phyloP scores from a whole-genome alignment of 2,329 filamentous ascomycete species.

The Ascochyta fabae region DNA sequence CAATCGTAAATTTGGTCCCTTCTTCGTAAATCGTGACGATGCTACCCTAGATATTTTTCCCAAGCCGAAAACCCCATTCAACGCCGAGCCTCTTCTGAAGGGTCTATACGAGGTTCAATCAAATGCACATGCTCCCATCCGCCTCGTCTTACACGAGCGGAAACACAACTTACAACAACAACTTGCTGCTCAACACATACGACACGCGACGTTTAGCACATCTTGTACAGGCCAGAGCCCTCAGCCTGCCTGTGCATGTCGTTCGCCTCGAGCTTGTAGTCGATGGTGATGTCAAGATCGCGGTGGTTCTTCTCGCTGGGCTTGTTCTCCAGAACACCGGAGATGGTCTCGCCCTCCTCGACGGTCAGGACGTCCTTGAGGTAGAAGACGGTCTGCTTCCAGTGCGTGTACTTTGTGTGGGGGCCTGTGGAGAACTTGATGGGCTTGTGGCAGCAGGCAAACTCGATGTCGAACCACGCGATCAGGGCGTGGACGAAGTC shows the following conservation, averaged over 20 bases:
- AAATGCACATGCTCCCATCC: slow-evolving; percentile 14
- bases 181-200: neutral
- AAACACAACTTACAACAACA: neutral
- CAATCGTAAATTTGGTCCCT: slow-evolving; percentile 44
- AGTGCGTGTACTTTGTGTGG: slow-evolving; percentile 99
- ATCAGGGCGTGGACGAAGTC: slow-evolving; percentile 97
- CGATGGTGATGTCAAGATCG: slow-evolving; percentile 89
- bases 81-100: slow-evolving; percentile 17
- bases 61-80: slow-evolving; percentile 8
- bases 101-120: slow-evolving; percentile 15
- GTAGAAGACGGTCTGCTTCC: slow-evolving; percentile 99
- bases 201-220: slow-evolving; percentile 49
- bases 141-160: neutral
- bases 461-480: slow-evolving; percentile 99
- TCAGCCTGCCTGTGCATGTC: slow-evolving; percentile 72
- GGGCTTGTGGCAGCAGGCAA: slow-evolving; percentile 96
- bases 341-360: slow-evolving; percentile 81
- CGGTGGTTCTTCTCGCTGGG: slow-evolving; percentile 94
- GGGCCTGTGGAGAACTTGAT: slow-evolving; percentile 96
- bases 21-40: slow-evolving; percentile 42
- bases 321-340: slow-evolving; percentile 76
- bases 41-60: slow-evolving; percentile 42
- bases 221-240: slow-evolving; percentile 80
- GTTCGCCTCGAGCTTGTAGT: slow-evolving; percentile 79
- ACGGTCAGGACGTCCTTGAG: slow-evolving; percentile 91